Percentiles rank a stretch among this genome's conserved stretches.
phyloP scores from a whole-genome alignment of 768 basidiomycete species.

The Boletales sp. region DNA sequence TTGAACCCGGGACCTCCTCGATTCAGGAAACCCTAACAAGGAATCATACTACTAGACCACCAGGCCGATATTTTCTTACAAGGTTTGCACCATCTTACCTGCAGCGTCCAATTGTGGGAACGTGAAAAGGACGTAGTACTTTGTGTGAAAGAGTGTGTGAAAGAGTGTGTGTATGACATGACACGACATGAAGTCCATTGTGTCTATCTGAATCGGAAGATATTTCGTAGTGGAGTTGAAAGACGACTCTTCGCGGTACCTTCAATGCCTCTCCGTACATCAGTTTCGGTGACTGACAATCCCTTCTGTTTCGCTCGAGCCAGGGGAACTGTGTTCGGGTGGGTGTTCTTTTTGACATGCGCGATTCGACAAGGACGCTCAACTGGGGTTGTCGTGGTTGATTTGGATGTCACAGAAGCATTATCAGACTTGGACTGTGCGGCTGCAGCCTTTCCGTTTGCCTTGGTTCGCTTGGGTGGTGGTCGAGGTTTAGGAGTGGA shows the following conservation, averaged over 20 bases:
- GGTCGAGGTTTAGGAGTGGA: constrained; percentile 9
- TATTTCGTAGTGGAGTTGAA: constrained; percentile 28
- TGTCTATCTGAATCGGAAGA: constrained; percentile 28
- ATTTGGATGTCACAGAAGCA: constrained; percentile 5
- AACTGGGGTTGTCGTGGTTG: background rate
- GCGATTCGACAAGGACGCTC: constrained; percentile 16
- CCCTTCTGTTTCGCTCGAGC: constrained; percentile 16
- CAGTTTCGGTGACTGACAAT: constrained; percentile 5
- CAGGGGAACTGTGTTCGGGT: background rate
- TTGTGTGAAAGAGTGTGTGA: constrained; percentile 5
- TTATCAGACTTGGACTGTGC: background rate
- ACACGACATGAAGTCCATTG: background rate
- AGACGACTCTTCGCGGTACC: constrained; percentile 24
- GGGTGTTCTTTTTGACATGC: constrained; percentile 15
- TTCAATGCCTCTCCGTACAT: constrained; percentile 25
- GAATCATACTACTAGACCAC: constrained; percentile 67
- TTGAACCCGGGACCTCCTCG: constrained; percentile 88
- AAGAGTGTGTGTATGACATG: constrained; percentile 5
- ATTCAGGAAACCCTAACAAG: constrained; percentile 46
- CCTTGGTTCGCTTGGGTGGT: constrained; percentile 13
- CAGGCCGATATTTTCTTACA: constrained; percentile 34
- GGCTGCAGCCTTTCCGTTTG: constrained; percentile 4
- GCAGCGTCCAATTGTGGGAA: background rate
- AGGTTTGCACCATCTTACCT: background rate
- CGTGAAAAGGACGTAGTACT: background rate